Percentiles rank a stretch among this genome's conserved stretches.
Conservation (phyloP, 2,329 filamentous ascomycete species). For the Decorospora gaudefroyi region DNA sequence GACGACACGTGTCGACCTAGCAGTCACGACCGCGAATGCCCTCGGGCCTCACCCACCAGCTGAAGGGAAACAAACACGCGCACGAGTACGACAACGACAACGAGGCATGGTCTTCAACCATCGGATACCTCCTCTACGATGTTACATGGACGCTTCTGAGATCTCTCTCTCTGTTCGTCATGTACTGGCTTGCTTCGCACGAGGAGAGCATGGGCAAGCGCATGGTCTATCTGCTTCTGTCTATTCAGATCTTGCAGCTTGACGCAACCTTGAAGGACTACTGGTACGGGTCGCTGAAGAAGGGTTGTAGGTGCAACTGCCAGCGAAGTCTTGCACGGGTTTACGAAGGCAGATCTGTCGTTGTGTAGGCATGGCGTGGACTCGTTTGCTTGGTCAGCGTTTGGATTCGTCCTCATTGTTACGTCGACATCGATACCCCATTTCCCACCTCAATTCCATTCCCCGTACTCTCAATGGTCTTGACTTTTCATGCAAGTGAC, state of each 20-base stretch:
- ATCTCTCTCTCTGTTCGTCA: conserved; percentile 3
- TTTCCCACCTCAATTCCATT: neutral
- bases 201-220: neutral
- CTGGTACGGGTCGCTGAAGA: conserved; percentile 9
- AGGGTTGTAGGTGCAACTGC: conserved; percentile 5
- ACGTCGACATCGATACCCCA: conserved; percentile 9
- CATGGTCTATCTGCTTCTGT: conserved; percentile 2
- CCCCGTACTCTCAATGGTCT: neutral
- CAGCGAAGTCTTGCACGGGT: neutral
- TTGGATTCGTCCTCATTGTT: neutral
- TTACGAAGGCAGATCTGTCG: conserved; percentile 5
- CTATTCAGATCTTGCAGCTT: conserved; percentile 5
- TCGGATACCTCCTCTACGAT: conserved; percentile 9
- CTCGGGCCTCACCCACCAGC: neutral
- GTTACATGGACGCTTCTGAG: conserved; percentile 6
- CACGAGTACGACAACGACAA: neutral
- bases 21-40: neutral
- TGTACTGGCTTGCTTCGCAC: conserved; percentile 7
- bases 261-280: conserved; percentile 8
- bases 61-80: neutral
- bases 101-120: neutral
- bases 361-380: neutral
- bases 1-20: neutral
- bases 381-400: neutral
- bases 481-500: neutral